Evolutionary conservation across 768 basidiomycete species (phyloP).

Genomic region (Mycena capillaripes): DNA sequence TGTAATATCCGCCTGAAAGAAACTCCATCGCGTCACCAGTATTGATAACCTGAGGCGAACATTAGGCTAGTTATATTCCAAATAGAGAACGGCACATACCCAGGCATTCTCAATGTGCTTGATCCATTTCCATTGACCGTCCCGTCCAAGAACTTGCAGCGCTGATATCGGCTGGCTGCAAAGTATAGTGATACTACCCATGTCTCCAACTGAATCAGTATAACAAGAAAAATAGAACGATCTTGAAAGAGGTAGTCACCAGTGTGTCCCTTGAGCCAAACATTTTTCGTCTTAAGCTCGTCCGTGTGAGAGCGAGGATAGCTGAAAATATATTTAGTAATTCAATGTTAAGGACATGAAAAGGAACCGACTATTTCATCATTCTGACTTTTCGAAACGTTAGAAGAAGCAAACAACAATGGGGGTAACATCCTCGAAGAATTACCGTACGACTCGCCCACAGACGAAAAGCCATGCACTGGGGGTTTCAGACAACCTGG

Average conservation of each 20-base stretch:
- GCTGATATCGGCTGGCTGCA: conserved; percentile 74
- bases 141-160: conserved; percentile 67
- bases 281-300: conserved; percentile 63
- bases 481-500: background rate
- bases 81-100: conserved; percentile 45
- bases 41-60: conserved; percentile 63
- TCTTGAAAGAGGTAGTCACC: conserved; percentile 48
- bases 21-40: conserved; percentile 73
- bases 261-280: conserved; percentile 74
- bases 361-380: conserved; percentile 71
- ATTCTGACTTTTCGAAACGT: conserved; percentile 59
- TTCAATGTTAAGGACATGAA: background rate
- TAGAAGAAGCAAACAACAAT: background rate
- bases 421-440: background rate
- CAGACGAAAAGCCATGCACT: conserved; percentile 57
- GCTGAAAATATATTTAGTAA: conserved; percentile 43
- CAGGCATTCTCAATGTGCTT: conserved; percentile 71
- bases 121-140: conserved; percentile 71
- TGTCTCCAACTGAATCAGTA: conserved; percentile 48
- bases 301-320: conserved; percentile 66
- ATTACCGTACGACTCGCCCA: conserved; percentile 60
- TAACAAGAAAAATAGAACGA: background rate
- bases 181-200: conserved; percentile 68
- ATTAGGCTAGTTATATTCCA: background rate
- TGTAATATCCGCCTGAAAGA: conserved; percentile 72